These are phyloP conservation scores for Podila minutissima DNA, from an alignment of 192 early-diverging fungal species.

Conservation along the genomic window DNA sequence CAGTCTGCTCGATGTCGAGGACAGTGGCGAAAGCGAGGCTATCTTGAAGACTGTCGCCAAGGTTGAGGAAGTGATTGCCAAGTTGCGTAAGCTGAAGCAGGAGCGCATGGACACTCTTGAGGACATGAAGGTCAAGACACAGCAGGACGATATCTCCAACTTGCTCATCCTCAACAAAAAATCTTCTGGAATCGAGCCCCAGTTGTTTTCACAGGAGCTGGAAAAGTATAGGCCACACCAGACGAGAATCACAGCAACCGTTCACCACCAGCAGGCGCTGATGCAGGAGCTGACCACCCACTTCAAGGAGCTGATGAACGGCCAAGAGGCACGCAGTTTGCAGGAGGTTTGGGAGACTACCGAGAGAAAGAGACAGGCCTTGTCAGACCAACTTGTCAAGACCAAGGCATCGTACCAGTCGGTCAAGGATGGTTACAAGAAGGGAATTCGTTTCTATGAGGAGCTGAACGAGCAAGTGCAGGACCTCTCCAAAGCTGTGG, in stretches of 20 bases:
- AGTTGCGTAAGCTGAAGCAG: constrained; percentile 73
- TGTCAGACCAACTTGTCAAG: constrained; percentile 75
- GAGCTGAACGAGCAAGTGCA: constrained; percentile 68
- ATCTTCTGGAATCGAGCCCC: constrained; percentile 79
- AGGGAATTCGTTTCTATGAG: constrained; percentile 77
- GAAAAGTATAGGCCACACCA: constrained; percentile 89
- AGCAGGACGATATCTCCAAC: constrained; percentile 91
- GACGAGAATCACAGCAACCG: constrained; percentile 75
- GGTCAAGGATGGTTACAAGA: constrained; percentile 67
- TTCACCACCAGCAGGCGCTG: constrained; percentile 78
- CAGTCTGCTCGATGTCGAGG: constrained; percentile 66
- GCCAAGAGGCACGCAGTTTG: constrained; percentile 71
- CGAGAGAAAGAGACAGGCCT: constrained; percentile 67
- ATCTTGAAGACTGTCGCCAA: constrained; percentile 65
- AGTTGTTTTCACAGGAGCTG: constrained; percentile 91
- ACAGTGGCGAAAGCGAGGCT: constrained; percentile 47
- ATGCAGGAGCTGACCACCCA: constrained; percentile 80
- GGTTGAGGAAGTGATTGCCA: constrained; percentile 70
- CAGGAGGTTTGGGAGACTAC: constrained; percentile 75
- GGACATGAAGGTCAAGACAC: constrained; percentile 83
- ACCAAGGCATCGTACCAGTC: constrained; percentile 73
- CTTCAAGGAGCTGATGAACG: constrained; percentile 80
- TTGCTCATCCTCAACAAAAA: constrained; percentile 79
- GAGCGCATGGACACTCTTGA: constrained; percentile 74
- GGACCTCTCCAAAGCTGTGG: constrained; percentile 60